Evolutionary conservation across 2,329 filamentous ascomycete genomes (phyloP), one percentile per base, ranked within the genome.

Genomic region (Exophiala calicioides): DNA sequence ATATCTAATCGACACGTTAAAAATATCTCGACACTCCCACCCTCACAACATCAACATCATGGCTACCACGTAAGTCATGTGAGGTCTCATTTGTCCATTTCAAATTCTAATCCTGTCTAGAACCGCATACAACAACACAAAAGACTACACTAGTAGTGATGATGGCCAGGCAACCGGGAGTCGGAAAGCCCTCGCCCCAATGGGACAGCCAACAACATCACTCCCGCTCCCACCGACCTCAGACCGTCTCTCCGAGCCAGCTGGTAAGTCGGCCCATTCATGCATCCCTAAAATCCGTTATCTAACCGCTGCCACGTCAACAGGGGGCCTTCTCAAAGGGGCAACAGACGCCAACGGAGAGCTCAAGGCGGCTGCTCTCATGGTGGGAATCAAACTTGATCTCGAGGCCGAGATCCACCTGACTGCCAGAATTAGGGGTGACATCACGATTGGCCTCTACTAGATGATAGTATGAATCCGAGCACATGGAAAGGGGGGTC

Each of bases 351-450:
- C 78, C 21, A 67, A 81, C 43, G 79, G 80, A 50, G 76, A 78
- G 57, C 68, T 77, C 49, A 82, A 80, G 65, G 65, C 75, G 30
- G 77, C 80, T 3, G 78, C 77, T 1, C 69, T 82, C 32, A 70
- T 82, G 57, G 70, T 83, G 27, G 79, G 79, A 45, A 81, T 82
- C 68, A 82, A 83, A 70, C 69, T 83, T 26, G 80, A 83, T 60
- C 65, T 82, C 15, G 79, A 83, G 62, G 79, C 79, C 10, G 79
- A 82, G 61, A 76, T 82, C 32, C 78, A 83, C 61, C 65, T 82
- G 53, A 82, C 79, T 13, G 79, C 80, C 37, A 66, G 79, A 40
- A 71, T 82, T 50, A 71, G 78, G 35, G 79, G 80, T 71, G 80
- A 83, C 61, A 81, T 82, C 58, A 73, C 75, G 15, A 73, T 83